Evolutionary conservation across 202 grass and related monocot genomes (phyloP).

Genomic region (Digitaria exilis): DNA sequence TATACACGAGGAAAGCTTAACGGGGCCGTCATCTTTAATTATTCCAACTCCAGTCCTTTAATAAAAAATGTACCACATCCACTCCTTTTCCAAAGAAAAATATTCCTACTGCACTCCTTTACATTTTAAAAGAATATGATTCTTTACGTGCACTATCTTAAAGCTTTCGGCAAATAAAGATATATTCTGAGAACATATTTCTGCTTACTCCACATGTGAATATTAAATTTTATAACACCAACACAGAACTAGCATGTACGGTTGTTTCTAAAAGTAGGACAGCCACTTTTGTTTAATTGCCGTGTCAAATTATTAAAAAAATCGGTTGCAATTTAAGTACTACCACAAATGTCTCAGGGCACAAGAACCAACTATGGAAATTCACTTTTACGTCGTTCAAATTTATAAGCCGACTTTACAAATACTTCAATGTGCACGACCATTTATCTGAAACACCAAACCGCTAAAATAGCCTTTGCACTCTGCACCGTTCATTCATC

Average conservation of each 20-base stretch:
- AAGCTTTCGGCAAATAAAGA: background rate
- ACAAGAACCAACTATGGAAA: no score
- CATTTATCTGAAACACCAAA: no score
- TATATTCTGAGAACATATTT: background rate
- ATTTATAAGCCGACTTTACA: no score
- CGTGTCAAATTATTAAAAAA: no score
- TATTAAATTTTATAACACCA: background rate
- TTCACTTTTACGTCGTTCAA: no score
- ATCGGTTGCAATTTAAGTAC: no score
- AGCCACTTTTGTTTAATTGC: no score
- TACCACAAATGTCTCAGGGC: no score
- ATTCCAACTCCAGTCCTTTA: background rate
- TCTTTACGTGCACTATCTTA: background rate
- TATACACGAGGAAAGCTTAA: background rate
- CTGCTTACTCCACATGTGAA: background rate
- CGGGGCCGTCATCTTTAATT: background rate
- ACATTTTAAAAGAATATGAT: background rate
- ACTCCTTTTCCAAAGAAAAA: background rate
- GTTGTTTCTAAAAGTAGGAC: background rate
- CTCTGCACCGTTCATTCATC: no score
- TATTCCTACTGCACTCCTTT: background rate
- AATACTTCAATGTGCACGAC: no score
- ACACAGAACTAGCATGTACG: background rate
- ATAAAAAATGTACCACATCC: background rate
- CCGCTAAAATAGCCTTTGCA: no score